Percentiles rank a stretch among this genome's conserved stretches.
Conservation (phyloP, 1,284 basidiomycete genomes). For the Cryptococcus jaspeensis region DNA sequence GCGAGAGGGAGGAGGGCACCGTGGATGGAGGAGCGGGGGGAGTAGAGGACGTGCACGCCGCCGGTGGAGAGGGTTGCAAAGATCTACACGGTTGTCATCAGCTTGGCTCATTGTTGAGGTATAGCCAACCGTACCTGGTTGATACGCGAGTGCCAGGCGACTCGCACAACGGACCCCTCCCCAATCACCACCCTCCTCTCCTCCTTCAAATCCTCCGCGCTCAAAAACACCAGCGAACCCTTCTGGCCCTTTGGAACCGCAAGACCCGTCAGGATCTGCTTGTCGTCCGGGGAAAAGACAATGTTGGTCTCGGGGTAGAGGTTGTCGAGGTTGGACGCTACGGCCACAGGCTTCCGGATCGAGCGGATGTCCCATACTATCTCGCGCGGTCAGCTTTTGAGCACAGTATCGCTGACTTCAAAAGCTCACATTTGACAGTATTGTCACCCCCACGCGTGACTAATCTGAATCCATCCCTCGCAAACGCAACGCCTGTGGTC, state of each 20-base stretch:
- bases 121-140: constrained; percentile 69
- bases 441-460: constrained; percentile 88
- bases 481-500: constrained; percentile 79
- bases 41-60: constrained; percentile 83
- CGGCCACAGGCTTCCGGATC: constrained; percentile 79
- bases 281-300: constrained; percentile 88
- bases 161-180: constrained; percentile 79
- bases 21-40: constrained; percentile 77
- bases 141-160: constrained; percentile 93
- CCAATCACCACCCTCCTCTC: constrained; percentile 60
- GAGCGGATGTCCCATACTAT: constrained; percentile 89
- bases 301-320: constrained; percentile 88
- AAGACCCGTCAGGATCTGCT: constrained; percentile 75
- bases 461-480: constrained; percentile 75
- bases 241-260: constrained; percentile 59
- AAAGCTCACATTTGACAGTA: constrained; percentile 79
- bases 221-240: constrained; percentile 73
- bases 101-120: constrained; percentile 9
- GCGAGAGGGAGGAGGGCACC: constrained; percentile 84
- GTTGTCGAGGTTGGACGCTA: constrained; percentile 64
- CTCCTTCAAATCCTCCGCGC: constrained; percentile 65
- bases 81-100: constrained; percentile 58
- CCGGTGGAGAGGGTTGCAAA: constrained; percentile 84
- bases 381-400: constrained; percentile 17
- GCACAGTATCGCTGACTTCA: no score